Percentiles rank a stretch among this genome's conserved stretches.
phyloP scores from a whole-genome alignment of 2,329 filamentous ascomycete genomes.

The Aspergillus luchuensis region DNA sequence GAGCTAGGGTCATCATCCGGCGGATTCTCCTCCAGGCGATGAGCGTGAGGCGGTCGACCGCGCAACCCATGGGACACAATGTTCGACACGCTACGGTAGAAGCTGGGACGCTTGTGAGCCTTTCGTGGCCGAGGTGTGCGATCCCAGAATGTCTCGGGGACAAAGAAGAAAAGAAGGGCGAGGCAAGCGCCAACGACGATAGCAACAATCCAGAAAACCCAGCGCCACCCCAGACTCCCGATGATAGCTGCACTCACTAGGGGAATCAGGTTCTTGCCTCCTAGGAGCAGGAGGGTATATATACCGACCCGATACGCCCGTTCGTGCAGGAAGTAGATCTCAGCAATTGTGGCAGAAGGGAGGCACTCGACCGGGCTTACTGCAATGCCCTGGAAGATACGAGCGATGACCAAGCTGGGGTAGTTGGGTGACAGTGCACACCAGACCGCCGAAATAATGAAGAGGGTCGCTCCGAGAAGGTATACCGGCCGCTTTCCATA shows the following conservation, averaged over 20 bases:
- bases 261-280: conserved; percentile 88
- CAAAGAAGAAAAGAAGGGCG: conserved; percentile 79
- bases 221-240: conserved; percentile 75
- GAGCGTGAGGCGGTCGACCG: conserved; percentile 33
- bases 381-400: conserved; percentile 84
- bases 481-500: conserved; percentile 92
- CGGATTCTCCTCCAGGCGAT: conserved; percentile 17
- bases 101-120: conserved; percentile 38
- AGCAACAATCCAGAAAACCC: conserved; percentile 88
- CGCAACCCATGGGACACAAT: conserved; percentile 38
- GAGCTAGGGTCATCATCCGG: conserved; percentile 17
- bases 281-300: conserved; percentile 83
- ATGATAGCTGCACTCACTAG: conserved; percentile 86
- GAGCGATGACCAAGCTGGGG: conserved; percentile 73
- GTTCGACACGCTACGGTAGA: conserved; percentile 41
- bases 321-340: conserved; percentile 96
- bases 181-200: conserved; percentile 74
- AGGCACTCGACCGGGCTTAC: conserved; percentile 90
- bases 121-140: conserved; percentile 64
- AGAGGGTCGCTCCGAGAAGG: conserved; percentile 73
- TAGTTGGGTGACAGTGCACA: conserved; percentile 83
- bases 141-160: conserved; percentile 96
- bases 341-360: conserved; percentile 89
- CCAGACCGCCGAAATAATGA: conserved; percentile 77
- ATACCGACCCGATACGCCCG: conserved; percentile 90